These are phyloP conservation scores for Saccharomycopsis crataegensis DNA, from an alignment of 1,139 yeast genomes.

Conservation along the genomic window DNA sequence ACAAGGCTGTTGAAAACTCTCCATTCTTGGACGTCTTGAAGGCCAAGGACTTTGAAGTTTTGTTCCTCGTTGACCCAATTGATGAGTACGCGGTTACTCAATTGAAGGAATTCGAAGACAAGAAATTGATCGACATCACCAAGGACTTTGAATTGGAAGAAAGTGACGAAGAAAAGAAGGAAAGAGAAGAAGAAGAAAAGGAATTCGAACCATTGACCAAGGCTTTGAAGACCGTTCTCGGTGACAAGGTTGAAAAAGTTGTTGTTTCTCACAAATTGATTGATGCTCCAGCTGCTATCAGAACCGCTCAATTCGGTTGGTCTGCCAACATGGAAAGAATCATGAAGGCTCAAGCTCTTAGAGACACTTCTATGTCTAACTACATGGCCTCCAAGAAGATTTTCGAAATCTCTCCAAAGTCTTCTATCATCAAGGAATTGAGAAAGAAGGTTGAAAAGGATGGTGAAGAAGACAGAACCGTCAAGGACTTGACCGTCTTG, in stretches of 20 bases:
- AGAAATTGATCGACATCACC: constrained; percentile 97
- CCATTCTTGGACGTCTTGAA: constrained; percentile 99
- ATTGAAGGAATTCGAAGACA: constrained; percentile 98
- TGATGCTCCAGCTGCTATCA: constrained; percentile 99
- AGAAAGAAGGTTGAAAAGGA: constrained; percentile 93
- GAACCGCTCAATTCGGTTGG: constrained; percentile 99
- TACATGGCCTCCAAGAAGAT: constrained; percentile 99
- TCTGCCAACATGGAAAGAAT: constrained; percentile 99
- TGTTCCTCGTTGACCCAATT: constrained; percentile 97
- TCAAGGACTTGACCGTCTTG: constrained; percentile 93
- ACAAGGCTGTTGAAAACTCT: constrained; percentile 97
- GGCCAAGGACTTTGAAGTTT: constrained; percentile 97
- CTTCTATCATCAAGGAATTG: constrained; percentile 91
- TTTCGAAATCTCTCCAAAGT: constrained; percentile 96
- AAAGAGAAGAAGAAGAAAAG: constrained; percentile 88
- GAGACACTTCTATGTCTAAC: constrained; percentile 97
- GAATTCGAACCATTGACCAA: constrained; percentile 91
- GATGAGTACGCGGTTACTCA: constrained; percentile 99
- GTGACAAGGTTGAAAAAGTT: constrained; percentile 99
- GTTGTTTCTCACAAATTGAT: constrained; percentile 95
- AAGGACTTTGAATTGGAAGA: constrained; percentile 99
- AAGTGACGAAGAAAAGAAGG: constrained; percentile 93
- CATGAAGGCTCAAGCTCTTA: constrained; percentile 99
- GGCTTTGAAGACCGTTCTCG: constrained; percentile 93
- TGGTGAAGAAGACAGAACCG: constrained; percentile 97